A percentile compares a stretch with the other conserved stretches of the same genome.
Evolutionary conservation across 1,139 yeast genomes (phyloP).

Genomic region (Saccharomycopsis hybrid): DNA sequence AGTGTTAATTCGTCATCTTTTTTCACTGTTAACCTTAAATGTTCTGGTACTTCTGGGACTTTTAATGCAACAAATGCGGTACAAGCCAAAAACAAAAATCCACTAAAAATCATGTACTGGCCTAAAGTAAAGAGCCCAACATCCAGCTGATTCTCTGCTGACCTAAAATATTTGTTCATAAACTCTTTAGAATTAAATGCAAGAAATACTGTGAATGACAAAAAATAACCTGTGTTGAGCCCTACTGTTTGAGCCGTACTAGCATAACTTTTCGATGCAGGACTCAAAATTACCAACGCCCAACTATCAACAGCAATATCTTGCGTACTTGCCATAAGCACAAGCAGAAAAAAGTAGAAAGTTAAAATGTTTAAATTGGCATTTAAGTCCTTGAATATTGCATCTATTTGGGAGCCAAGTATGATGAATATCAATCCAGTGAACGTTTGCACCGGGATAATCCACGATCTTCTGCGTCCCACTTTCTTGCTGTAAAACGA

Average conservation of each 20-base stretch:
- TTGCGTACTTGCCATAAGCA: constrained; percentile 91
- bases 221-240: constrained; percentile 84
- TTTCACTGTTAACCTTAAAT: constrained; percentile 33
- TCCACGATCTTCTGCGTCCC: constrained; percentile 92
- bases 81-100: constrained; percentile 59
- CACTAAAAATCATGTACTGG: constrained; percentile 73
- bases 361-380: constrained; percentile 46
- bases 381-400: constrained; percentile 49
- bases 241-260: constrained; percentile 98
- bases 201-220: constrained; percentile 83
- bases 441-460: constrained; percentile 79
- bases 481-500: constrained; percentile 60
- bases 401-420: constrained; percentile 56
- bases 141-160: constrained; percentile 41
- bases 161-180: constrained; percentile 75
- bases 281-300: constrained; percentile 85
- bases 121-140: constrained; percentile 68
- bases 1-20: constrained; percentile 34
- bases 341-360: constrained; percentile 61
- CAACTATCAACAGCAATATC: constrained; percentile 99
- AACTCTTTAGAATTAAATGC: constrained; percentile 91
- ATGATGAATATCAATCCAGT: constrained; percentile 63
- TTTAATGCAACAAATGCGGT: constrained; percentile 54
- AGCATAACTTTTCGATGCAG: constrained; percentile 80
- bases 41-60: constrained; percentile 63